phyloP scores from a whole-genome alignment of 2,329 filamentous ascomycete genomes.

The Alternaria sp. region DNA sequence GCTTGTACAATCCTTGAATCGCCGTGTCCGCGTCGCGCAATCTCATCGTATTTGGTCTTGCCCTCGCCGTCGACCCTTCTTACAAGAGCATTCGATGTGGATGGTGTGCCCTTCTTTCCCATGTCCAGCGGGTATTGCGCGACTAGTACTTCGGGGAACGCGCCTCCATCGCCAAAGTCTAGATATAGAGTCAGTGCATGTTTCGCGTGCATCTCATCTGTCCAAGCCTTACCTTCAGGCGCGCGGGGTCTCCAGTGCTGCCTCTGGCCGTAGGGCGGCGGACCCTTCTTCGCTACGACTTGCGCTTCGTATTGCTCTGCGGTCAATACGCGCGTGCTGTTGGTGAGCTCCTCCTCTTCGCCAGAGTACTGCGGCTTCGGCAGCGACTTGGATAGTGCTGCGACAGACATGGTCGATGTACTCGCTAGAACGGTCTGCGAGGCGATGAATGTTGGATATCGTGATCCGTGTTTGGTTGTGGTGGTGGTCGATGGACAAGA shows the following conservation, averaged over 20 bases:
- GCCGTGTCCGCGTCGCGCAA: conserved; percentile 87
- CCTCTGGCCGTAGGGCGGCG: conserved; percentile 87
- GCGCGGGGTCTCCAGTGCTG: conserved; percentile 88
- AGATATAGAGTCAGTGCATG: background rate
- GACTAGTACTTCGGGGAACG: conserved; percentile 91
- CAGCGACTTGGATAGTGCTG: conserved; percentile 79
- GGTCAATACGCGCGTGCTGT: conserved; percentile 83
- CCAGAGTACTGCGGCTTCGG: conserved; percentile 92
- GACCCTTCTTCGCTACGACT: conserved; percentile 77
- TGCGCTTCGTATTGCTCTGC: conserved; percentile 85
- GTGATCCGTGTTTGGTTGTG: conserved; percentile 8
- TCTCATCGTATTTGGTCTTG: conserved; percentile 95
- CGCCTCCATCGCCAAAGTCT: conserved; percentile 95
- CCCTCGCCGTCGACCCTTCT: conserved; percentile 90
- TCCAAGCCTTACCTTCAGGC: conserved; percentile 62
- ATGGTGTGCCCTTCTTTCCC: conserved; percentile 73
- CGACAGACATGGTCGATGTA: conserved; percentile 45
- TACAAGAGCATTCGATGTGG: conserved; percentile 84
- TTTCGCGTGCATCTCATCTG: background rate
- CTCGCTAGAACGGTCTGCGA: conserved; percentile 1
- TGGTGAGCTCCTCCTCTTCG: conserved; percentile 84
- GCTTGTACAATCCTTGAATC: conserved; percentile 88
- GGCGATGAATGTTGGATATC: conserved; percentile 3
- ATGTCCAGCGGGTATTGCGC: conserved; percentile 97
- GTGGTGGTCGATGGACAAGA: conserved; percentile 12